phyloP scores from a whole-genome alignment of 2,329 filamentous ascomycete species.

The Ceratocystis smalleyi region DNA sequence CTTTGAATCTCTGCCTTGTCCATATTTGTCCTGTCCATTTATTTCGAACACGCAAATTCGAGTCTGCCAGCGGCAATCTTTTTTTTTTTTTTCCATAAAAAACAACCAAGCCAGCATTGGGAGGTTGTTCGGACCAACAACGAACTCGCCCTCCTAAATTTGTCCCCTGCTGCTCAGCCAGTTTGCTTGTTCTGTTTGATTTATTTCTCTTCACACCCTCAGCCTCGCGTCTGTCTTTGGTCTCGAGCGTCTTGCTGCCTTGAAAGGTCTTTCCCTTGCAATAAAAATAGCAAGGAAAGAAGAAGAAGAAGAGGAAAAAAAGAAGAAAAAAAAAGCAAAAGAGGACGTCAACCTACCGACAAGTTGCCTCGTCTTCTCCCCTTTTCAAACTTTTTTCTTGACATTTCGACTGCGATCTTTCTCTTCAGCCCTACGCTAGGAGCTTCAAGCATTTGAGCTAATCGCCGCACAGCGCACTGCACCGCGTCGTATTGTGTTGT shows the following conservation, averaged over 20 bases:
- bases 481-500: not conserved
- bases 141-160: not conserved
- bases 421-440: not conserved
- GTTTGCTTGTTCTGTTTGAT: not conserved
- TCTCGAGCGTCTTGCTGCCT: not conserved
- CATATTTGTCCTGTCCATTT: not conserved
- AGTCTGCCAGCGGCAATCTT: not conserved
- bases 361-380: not conserved
- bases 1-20: conserved; percentile 5
- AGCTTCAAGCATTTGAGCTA: not conserved
- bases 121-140: not conserved
- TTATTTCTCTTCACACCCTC: not conserved
- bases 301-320: not conserved
- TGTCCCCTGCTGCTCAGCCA: not conserved
- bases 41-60: not conserved
- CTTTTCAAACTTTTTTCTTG: not conserved
- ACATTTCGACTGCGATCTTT: not conserved
- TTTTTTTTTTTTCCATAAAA: not conserved
- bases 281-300: not conserved
- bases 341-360: not conserved
- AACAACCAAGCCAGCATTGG: not conserved
- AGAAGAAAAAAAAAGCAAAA: not conserved
- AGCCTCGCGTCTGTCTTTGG: not conserved
- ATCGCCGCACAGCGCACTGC: not conserved
- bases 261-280: not conserved